Conservation (phyloP, 1,284 basidiomycete genomes). For the Austroboletus niveus region DNA sequence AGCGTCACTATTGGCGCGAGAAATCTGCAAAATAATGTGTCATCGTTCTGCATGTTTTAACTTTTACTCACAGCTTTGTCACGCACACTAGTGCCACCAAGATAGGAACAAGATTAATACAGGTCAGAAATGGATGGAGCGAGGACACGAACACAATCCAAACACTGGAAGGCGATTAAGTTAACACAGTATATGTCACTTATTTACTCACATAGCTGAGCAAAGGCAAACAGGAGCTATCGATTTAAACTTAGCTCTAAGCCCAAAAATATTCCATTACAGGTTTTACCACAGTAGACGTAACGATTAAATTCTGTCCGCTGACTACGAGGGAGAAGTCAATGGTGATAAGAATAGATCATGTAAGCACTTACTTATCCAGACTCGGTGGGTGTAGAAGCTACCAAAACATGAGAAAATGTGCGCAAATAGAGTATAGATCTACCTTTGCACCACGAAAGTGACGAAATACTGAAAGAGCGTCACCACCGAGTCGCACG, state of each 20-base stretch:
- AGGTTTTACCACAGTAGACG: slow-evolving; percentile 16
- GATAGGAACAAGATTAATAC: background rate
- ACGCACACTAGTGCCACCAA: slow-evolving; percentile 4
- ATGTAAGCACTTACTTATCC: slow-evolving; percentile 23
- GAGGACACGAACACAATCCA: slow-evolving; percentile 17
- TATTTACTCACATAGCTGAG: slow-evolving; percentile 16
- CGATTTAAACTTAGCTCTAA: background rate
- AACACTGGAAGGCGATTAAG: slow-evolving; percentile 7
- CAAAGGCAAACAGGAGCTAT: slow-evolving; percentile 9
- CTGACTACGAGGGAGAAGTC: slow-evolving; percentile 20
- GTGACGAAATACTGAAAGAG: slow-evolving; percentile 13
- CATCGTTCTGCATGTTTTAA: too few relatives aligned
- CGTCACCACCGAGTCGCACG: background rate
- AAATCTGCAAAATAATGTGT: slow-evolving; percentile 4
- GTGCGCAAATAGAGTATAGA: background rate
- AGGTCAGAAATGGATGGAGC: background rate
- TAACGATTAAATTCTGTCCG: slow-evolving; percentile 15
- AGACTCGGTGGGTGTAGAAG: slow-evolving; percentile 27
- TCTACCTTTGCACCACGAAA: slow-evolving; percentile 20
- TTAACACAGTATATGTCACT: background rate
- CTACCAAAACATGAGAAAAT: slow-evolving; percentile 9
- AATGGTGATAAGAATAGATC: background rate
- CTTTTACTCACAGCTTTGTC: slow-evolving; percentile 1
- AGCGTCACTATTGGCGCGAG: slow-evolving; percentile 5
- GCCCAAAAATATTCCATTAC: too few relatives aligned